Percentiles rank a stretch among this genome's conserved stretches.
Conservation (phyloP, 2,329 filamentous ascomycete genomes). For the Arthrobotrys iridis region DNA sequence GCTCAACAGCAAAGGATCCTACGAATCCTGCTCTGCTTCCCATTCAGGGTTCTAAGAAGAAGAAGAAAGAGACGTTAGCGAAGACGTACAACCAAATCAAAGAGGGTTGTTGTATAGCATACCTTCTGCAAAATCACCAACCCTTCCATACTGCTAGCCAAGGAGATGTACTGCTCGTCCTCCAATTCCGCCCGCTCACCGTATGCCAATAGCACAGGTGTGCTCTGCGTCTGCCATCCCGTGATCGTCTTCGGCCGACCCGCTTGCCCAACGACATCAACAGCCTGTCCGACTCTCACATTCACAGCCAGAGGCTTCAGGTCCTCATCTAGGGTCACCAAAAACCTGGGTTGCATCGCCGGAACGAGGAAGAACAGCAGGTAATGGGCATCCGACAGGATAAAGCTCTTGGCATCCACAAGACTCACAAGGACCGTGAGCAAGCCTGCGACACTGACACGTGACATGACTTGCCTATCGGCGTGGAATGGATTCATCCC, state of each 20-base stretch:
- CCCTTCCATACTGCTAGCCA: constrained; percentile 91
- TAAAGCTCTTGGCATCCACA: constrained; percentile 84
- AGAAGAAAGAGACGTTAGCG: not conserved
- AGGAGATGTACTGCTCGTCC: constrained; percentile 93
- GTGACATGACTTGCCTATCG: constrained; percentile 92
- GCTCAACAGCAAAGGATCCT: not conserved
- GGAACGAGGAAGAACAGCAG: constrained; percentile 97
- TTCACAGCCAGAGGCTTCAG: constrained; percentile 94
- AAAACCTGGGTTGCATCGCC: constrained; percentile 95
- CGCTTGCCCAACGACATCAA: constrained; percentile 96
- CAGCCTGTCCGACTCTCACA: constrained; percentile 95
- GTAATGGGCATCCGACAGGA: constrained; percentile 80
- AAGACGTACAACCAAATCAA: not conserved
- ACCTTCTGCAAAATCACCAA: constrained; percentile 93
- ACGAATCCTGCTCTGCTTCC: constrained; percentile 53
- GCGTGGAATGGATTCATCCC: constrained; percentile 99
- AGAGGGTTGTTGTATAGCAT: not conserved
- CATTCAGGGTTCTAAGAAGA: constrained; percentile 47
- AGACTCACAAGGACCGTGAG: constrained; percentile 90
- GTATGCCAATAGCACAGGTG: constrained; percentile 92
- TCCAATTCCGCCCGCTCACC: constrained; percentile 96
- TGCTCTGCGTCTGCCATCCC: constrained; percentile 99
- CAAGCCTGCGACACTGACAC: constrained; percentile 87
- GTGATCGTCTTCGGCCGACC: constrained; percentile 98
- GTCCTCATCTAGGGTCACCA: constrained; percentile 94